phyloP scores from a whole-genome alignment of 805 yeast species.

The Lipomyces yamadae region DNA sequence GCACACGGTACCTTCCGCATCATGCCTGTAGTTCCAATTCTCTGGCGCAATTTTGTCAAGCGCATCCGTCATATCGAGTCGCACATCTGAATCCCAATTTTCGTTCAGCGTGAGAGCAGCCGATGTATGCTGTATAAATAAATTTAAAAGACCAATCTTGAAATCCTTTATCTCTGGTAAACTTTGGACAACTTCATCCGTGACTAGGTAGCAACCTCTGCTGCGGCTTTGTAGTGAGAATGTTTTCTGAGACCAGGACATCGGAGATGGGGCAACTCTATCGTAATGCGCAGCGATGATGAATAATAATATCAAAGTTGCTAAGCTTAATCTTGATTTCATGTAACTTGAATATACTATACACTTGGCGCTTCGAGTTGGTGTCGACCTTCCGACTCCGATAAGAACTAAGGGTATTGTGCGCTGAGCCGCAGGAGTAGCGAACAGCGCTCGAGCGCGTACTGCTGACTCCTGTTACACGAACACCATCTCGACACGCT shows the following conservation, averaged over 20 bases:
- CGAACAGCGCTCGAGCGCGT: neutral
- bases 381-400: neutral
- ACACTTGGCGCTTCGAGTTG: no score
- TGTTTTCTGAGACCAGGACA: slow-evolving; percentile 37
- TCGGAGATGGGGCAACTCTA: neutral
- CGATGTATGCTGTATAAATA: slow-evolving; percentile 79
- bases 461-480: neutral
- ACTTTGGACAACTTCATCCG: slow-evolving; percentile 62
- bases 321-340: neutral
- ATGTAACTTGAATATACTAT: neutral
- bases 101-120: slow-evolving; percentile 79
- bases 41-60: slow-evolving; percentile 74
- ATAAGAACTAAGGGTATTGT: neutral
- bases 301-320: neutral
- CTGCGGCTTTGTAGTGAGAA: slow-evolving; percentile 50
- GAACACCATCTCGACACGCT: neutral
- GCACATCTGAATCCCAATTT: slow-evolving; percentile 79
- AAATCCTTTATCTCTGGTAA: slow-evolving; percentile 65
- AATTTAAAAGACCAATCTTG: slow-evolving; percentile 65
- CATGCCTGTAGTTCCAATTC: slow-evolving; percentile 59
- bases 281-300: neutral
- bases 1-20: slow-evolving; percentile 63
- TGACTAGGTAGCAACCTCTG: slow-evolving; percentile 72
- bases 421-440: neutral
- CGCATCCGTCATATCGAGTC: slow-evolving; percentile 67